A percentile compares a stretch with the other conserved stretches of the same genome.
Evolutionary conservation across 768 basidiomycete genomes (phyloP).

Genomic region (Auriculariales sp.): DNA sequence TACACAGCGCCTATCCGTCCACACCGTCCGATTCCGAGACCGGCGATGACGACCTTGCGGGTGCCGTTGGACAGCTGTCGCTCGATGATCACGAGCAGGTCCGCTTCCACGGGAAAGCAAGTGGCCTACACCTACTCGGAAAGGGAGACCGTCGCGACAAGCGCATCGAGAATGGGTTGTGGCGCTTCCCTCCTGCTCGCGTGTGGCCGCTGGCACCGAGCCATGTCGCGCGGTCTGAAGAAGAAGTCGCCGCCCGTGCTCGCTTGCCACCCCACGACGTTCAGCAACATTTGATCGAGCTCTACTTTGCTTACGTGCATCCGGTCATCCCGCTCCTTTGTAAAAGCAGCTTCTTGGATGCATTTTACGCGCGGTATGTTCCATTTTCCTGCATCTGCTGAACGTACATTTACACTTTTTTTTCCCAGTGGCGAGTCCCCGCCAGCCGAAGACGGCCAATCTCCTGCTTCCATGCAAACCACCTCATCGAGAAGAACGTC

Average conservation of each 20-base stretch:
- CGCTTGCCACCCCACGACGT: constrained; percentile 39
- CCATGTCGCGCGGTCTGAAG: not conserved
- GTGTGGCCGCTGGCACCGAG: constrained; percentile 63
- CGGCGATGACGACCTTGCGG: constrained; percentile 25
- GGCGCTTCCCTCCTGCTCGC: constrained; percentile 60
- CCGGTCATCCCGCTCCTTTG: constrained; percentile 64
- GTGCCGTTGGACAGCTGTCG: constrained; percentile 74
- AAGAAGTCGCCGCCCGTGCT: constrained; percentile 7
- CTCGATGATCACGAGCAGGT: constrained; percentile 80
- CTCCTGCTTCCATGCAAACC: not conserved
- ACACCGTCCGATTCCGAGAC: not conserved
- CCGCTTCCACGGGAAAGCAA: constrained; percentile 70
- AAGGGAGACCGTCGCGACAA: constrained; percentile 43
- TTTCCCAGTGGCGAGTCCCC: not conserved
- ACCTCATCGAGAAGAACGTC: not conserved
- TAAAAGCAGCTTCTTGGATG: constrained; percentile 52
- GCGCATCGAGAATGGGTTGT: constrained; percentile 63
- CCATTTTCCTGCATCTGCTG: not conserved
- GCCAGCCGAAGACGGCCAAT: constrained; percentile 1
- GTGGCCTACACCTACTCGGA: constrained; percentile 65
- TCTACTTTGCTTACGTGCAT: constrained; percentile 78
- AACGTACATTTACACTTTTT: not conserved
- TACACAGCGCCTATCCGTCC: constrained; percentile 5
- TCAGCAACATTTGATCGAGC: constrained; percentile 55
- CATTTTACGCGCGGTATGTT: constrained; percentile 18